Percentiles rank a stretch among this genome's conserved stretches.
Conservation (phyloP, 2,329 filamentous ascomycete species). For the Lasiodiplodia sp. region DNA sequence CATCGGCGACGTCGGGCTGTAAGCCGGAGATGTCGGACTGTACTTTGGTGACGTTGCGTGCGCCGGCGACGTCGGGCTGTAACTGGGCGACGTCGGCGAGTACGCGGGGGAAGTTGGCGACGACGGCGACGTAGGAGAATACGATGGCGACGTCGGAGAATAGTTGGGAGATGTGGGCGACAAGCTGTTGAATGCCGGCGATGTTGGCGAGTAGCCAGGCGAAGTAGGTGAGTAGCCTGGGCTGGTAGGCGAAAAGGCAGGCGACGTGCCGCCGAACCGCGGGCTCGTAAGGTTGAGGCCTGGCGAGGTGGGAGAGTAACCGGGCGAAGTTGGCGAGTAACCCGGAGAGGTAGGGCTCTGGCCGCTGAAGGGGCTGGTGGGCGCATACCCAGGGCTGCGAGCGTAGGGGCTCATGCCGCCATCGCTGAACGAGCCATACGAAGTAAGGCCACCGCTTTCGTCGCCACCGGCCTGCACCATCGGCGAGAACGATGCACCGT, state of each 20-base stretch:
- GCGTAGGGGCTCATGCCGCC: constrained; percentile 73
- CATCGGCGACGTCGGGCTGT: constrained; percentile 61
- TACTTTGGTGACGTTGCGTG: constrained; percentile 66
- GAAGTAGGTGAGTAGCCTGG: constrained; percentile 68
- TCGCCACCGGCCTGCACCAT: constrained; percentile 72
- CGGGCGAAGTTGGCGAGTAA: constrained; percentile 46
- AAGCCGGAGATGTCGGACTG: constrained; percentile 66
- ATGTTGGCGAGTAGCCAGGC: constrained; percentile 79
- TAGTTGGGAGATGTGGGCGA: constrained; percentile 64
- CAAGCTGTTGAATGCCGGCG: constrained; percentile 61
- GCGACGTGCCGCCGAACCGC: constrained; percentile 45
- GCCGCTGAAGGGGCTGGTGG: constrained; percentile 77
- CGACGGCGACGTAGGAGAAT: constrained; percentile 75
- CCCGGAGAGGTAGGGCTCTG: constrained; percentile 51
- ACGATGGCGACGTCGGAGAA: constrained; percentile 68
- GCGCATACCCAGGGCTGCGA: constrained; percentile 71
- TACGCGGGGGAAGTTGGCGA: constrained; percentile 64
- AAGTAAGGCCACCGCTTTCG: constrained; percentile 64
- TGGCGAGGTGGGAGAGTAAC: constrained; percentile 68
- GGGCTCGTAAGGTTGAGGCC: constrained; percentile 65
- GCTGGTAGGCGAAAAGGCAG: constrained; percentile 58
- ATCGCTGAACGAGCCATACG: constrained; percentile 73
- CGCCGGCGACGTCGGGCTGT: constrained; percentile 57
- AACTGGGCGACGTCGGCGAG: constrained; percentile 59
- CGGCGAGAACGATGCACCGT: constrained; percentile 73